Evolutionary conservation across 2,329 filamentous ascomycete genomes (phyloP), one percentile per base, ranked within the genome.

Genomic region (Alternaria rosae): DNA sequence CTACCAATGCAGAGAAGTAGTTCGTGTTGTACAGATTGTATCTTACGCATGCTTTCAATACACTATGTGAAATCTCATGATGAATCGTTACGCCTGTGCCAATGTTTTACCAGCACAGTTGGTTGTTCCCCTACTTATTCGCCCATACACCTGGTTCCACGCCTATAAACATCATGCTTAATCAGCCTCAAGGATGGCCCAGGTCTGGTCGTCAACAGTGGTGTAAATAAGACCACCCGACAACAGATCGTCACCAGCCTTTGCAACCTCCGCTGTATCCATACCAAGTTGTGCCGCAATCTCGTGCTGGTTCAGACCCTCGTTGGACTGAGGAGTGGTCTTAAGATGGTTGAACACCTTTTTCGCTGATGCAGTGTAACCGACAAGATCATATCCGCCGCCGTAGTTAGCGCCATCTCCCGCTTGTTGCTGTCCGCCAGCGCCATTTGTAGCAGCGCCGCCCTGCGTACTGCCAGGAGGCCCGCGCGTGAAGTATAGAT

Each of bases 201-300:
- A 98, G 1, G 94, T 98, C 79, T 92, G 87, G 74, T 98, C 94
- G 80, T 98, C 93, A 59, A 97, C 86, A 10, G 96, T 99, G 26
- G 93, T 92, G 81, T 93, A 99, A 67, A 97, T 92, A 70, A 92
- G 76, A 28, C 93, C 92, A 57, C 87, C 81, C 3, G 84, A 84
- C 44, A 93, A 80, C 74, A 99, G 80, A 80, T 98, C 93, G 71
- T 97, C 92, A 10, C 91, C 88, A n/a, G 89, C 94, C 54, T 86
- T 87, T 70, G 89, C 82, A 13, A 95, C 91, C 47, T 96, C 92
- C 25, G 85, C 84, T 28, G 89, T 81, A 9, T 90, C 85, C 80
- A 97, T 81, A 8, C 87, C 84, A 17, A 90, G 84, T 61, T 86
- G 84, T 50, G 84, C 84, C 11, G 91, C 89, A 70, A 99, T 92